Percentiles rank a stretch among this genome's conserved stretches.
Conservation (phyloP, 2,329 filamentous ascomycete genomes). For the Aureobasidium sp. region DNA sequence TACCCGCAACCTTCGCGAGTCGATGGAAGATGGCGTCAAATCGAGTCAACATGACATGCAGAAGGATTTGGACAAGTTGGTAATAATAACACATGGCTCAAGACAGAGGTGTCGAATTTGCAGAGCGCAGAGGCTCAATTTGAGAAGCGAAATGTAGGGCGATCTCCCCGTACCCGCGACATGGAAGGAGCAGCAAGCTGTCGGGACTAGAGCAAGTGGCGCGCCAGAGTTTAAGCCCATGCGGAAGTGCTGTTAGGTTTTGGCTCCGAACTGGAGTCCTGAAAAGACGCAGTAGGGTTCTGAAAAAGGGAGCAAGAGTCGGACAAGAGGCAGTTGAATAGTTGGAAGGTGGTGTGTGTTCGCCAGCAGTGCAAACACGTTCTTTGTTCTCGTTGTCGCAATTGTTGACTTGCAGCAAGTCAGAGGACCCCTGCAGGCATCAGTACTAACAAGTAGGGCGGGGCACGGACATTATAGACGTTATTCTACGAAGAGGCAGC, state of each 20-base stretch:
- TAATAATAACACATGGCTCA: neutral
- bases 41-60: neutral
- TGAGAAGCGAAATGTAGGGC: slow-evolving; percentile 2
- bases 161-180: neutral
- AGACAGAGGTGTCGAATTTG: neutral
- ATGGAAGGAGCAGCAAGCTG: slow-evolving; percentile 12
- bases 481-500: neutral
- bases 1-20: slow-evolving; percentile 3
- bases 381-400: slow-evolving; percentile 9
- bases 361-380: neutral
- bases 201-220: slow-evolving; percentile 6
- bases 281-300: neutral
- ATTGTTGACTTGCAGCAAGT: slow-evolving; percentile 4
- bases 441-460: neutral
- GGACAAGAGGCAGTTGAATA: neutral
- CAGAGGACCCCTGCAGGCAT: slow-evolving; percentile 11
- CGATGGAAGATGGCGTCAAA: neutral
- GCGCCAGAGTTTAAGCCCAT: slow-evolving; percentile 8
- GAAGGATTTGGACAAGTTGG: neutral
- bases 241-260: neutral
- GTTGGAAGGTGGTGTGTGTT: neutral
- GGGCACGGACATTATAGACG: neutral
- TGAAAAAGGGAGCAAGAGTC: neutral
- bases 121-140: neutral
- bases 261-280: neutral